Base-by-base conservation (phyloP, 1,284 basidiomycete species). In the Xerocomus amazonicus region DNA sequence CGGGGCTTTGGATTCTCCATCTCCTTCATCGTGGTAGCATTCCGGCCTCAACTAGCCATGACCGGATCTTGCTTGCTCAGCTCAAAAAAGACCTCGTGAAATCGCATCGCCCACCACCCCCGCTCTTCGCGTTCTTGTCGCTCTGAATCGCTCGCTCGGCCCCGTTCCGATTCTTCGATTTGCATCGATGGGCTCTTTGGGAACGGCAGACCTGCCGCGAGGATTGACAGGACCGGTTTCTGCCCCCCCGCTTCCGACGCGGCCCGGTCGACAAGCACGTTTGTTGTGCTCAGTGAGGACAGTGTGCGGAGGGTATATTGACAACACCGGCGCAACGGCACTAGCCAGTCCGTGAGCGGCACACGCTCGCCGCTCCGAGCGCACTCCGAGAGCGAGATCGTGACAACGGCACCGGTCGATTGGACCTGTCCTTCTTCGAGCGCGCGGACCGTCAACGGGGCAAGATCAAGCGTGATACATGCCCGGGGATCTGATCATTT, bases 31-130 rank as follows among this genome's bases (percentile, higher is more conserved):
- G 19, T 4, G 17, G 9, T 0, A 9, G n/a, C 19, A 23, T 23
- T 23, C 19, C 19, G 4, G 19, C 19, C 19, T 29, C 35, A 51
- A 35, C 45, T 42, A 9, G 6, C 32, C 16, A 36, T 17, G 0
- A 38, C 40, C 28, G 19, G 19, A 23, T 66, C 66, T 36, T 53
- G 63, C 39, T 56, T 48, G 51, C 73, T 69, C 57, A 81, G 61
- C 61, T 86, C 84, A 29, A 70, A 66, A 53, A 85, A 70, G 6
- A 89, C 81, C 55, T 86, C 79, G 56, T 83, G 81, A 58, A 90
- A 90, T 38, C 86, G 72, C 45, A 83, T 59, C 3, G 81, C 76
- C 88, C 89, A 91, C 85, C 87, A 91, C 3, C 80, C 84, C 1
- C 88, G 73, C 57, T 90, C 85, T 62, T 89, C 84, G 36, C 85